phyloP scores from a whole-genome alignment of 345 rosid species.

The Balakata baccata region DNA sequence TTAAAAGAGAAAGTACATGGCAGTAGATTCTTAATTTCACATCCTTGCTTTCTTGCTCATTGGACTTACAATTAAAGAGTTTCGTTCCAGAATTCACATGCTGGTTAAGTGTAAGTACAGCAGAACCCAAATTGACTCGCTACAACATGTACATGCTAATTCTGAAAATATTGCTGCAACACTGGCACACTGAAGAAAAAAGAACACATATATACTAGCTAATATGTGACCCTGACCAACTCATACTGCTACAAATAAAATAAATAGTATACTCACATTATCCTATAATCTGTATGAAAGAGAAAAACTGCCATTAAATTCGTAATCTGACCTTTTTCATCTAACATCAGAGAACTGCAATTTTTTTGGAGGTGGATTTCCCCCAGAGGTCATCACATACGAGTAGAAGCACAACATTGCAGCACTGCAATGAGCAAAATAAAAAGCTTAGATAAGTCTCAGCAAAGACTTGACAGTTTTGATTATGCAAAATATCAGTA shows the following conservation, averaged over 20 bases:
- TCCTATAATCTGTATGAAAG: not conserved
- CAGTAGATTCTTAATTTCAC: not conserved
- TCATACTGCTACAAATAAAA: not conserved
- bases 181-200: not conserved
- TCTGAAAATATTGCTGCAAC: not conserved
- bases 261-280: not conserved
- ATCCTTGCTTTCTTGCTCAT: not conserved
- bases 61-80: not conserved
- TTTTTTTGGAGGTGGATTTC: slow-evolving; percentile 96
- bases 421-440: slow-evolving; percentile 47
- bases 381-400: slow-evolving; percentile 76
- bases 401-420: slow-evolving; percentile 78
- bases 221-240: not conserved
- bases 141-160: not conserved
- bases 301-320: not conserved
- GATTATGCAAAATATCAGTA: not conserved
- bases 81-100: not conserved
- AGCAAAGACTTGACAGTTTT: not conserved
- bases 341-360: slow-evolving; percentile 41
- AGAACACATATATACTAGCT: not conserved
- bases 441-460: not conserved
- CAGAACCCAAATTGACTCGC: not conserved
- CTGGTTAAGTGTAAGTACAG: not conserved
- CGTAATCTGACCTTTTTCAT: slow-evolving; percentile 4
- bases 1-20: not conserved